These are phyloP conservation scores for Aulographum hederae DNA, from an alignment of 2,329 filamentous ascomycete species.

Conservation along the genomic window DNA sequence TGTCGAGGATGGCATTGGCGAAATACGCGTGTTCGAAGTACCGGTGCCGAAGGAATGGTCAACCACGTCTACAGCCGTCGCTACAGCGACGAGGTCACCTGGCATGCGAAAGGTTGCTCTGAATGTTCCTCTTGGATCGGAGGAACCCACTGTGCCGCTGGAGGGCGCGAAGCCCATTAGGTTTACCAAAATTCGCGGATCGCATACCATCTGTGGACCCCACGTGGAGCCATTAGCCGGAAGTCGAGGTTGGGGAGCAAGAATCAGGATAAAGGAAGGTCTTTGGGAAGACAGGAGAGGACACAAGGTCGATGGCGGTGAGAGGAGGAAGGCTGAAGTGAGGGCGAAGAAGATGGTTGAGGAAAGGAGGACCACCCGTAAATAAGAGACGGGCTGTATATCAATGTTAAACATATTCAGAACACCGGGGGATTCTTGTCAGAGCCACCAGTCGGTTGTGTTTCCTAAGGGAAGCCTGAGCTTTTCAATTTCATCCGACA, in stretches of 20 bases:
- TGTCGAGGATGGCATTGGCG: conserved; percentile 9
- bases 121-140: conserved; percentile 36
- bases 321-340: conserved; percentile 72
- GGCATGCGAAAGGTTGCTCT: conserved; percentile 40
- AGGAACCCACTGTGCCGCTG: conserved; percentile 36
- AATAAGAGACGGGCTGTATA: no score
- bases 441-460: no score
- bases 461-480: no score
- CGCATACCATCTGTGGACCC: conserved; percentile 55
- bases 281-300: conserved; percentile 85
- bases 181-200: conserved; percentile 47
- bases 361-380: conserved; percentile 53
- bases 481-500: no score
- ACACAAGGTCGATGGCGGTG: conserved; percentile 89
- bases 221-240: conserved; percentile 52
- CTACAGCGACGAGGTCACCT: conserved; percentile 33
- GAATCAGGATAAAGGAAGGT: conserved; percentile 58
- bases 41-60: conserved; percentile 18
- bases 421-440: no score
- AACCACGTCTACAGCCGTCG: conserved; percentile 13
- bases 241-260: conserved; percentile 38
- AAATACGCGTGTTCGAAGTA: conserved; percentile 39
- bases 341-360: conserved; percentile 69
- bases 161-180: conserved; percentile 35
- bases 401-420: no score